phyloP scores from a whole-genome alignment of 2,329 filamentous ascomycete genomes.

The Chaetomiaceae sp. region DNA sequence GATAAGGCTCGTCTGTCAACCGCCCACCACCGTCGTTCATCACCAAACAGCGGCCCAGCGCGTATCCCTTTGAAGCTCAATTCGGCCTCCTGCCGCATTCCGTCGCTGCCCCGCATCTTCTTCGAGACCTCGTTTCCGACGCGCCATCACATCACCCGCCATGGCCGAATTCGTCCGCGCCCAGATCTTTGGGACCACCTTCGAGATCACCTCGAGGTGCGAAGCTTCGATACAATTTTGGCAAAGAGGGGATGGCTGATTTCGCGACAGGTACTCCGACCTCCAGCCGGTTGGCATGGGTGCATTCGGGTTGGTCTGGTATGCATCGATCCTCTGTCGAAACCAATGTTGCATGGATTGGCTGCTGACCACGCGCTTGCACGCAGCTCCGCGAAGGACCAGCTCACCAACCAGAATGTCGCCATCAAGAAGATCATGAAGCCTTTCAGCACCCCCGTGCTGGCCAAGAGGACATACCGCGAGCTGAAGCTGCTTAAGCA shows the following conservation, averaged over 20 bases:
- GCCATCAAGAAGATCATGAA: constrained; percentile 99
- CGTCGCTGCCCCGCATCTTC: constrained; percentile 6
- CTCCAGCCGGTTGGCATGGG: constrained; percentile 99
- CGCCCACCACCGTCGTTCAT: neutral
- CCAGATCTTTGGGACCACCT: constrained; percentile 98
- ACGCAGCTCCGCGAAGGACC: constrained; percentile 88
- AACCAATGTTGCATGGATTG: neutral
- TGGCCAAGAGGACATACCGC: constrained; percentile 95
- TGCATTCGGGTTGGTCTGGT: constrained; percentile 98
- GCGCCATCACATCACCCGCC: constrained; percentile 37
- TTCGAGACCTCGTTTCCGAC: constrained; percentile 13
- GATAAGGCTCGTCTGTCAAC: neutral
- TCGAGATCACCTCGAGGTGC: constrained; percentile 98
- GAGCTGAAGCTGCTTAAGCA: constrained; percentile 98
- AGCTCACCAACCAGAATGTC: constrained; percentile 94
- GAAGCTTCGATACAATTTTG: neutral
- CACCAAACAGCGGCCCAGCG: neutral
- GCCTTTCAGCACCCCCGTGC: constrained; percentile 97
- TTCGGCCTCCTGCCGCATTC: neutral
- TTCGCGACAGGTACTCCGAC: constrained; percentile 75
- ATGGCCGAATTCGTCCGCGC: constrained; percentile 99
- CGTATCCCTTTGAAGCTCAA: neutral
- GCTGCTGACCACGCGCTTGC: constrained; percentile 17
- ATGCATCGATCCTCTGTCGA: constrained; percentile 4
- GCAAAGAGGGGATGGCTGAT: constrained; percentile 1